Evolutionary conservation across 805 yeast genomes (phyloP).

Genomic region (Suhomyces pyralidae): DNA sequence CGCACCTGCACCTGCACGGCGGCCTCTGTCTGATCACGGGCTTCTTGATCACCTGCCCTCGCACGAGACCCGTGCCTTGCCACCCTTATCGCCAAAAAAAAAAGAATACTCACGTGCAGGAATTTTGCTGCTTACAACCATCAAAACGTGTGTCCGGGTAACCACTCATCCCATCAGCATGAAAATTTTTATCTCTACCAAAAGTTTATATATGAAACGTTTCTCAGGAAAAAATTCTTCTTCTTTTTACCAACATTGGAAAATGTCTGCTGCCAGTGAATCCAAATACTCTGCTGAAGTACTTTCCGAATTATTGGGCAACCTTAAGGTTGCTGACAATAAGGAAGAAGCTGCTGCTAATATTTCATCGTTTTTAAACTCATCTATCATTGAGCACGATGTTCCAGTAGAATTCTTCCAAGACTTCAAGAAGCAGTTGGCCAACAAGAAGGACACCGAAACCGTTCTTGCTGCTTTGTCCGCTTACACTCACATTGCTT

Average conservation of each 20-base stretch:
- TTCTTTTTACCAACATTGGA: conserved; percentile 26
- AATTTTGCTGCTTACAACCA: neutral
- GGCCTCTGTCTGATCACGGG: neutral
- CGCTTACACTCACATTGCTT: conserved; percentile 83
- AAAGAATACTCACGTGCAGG: neutral
- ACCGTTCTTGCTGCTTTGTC: conserved; percentile 75
- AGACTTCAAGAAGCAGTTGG: conserved; percentile 70
- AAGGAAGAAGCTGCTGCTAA: conserved; percentile 83
- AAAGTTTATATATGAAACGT: conserved; percentile 2
- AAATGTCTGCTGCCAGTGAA: conserved; percentile 56
- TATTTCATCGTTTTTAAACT: conserved; percentile 90
- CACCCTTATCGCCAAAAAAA: neutral
- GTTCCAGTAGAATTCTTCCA: conserved; percentile 87
- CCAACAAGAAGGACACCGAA: conserved; percentile 70
- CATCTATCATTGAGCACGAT: conserved; percentile 97
- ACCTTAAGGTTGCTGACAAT: conserved; percentile 89
- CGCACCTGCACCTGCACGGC: neutral
- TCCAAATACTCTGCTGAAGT: conserved; percentile 69
- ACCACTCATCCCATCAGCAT: conserved; percentile 7
- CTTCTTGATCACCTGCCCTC: neutral
- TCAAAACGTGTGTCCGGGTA: conserved; percentile 6
- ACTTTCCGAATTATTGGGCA: conserved; percentile 88
- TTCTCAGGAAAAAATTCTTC: conserved; percentile 9
- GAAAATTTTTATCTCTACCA: conserved; percentile 6
- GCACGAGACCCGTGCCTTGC: neutral